Conservation (phyloP, 2,329 filamentous ascomycete genomes). For the Neonectria sp. region DNA sequence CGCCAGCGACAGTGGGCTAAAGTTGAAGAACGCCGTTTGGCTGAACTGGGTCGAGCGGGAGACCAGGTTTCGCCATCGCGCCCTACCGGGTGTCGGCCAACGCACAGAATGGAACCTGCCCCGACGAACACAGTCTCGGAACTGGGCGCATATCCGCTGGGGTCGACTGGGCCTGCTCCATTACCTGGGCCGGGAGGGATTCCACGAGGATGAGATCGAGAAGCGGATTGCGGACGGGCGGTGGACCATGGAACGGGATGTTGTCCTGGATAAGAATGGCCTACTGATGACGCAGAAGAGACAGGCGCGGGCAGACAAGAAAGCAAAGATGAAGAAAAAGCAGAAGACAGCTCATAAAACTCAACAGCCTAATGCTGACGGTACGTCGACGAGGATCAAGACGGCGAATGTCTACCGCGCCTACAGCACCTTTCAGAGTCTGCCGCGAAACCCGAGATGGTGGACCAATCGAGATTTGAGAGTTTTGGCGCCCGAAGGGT, state of each 20-base stretch:
- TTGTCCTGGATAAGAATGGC: constrained; percentile 40
- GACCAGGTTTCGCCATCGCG: constrained; percentile 43
- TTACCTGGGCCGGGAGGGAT: constrained; percentile 46
- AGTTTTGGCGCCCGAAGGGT: constrained; percentile 47
- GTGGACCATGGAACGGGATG: constrained; percentile 44
- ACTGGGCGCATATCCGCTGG: constrained; percentile 44
- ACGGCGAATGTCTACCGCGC: constrained; percentile 47
- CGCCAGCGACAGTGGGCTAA: constrained; percentile 47
- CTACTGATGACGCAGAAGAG: constrained; percentile 40
- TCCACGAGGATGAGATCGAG: constrained; percentile 46
- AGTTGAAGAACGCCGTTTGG: constrained; percentile 49
- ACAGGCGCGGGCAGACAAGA: constrained; percentile 21
- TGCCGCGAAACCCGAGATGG: constrained; percentile 39
- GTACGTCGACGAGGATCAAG: constrained; percentile 36
- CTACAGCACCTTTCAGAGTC: constrained; percentile 46
- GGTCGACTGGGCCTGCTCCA: constrained; percentile 40
- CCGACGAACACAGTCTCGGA: constrained; percentile 28
- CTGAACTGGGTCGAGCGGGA: constrained; percentile 50
- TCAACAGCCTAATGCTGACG: constrained; percentile 21
- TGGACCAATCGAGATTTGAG: constrained; percentile 48
- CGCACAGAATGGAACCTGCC: constrained; percentile 44
- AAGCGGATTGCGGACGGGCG: constrained; percentile 40
- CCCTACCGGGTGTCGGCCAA: constrained; percentile 41
- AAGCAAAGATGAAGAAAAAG: constrained; percentile 19
- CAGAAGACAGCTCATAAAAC: constrained; percentile 7